These are phyloP conservation scores for Hygrophila difformis DNA, from an alignment of 257 asterid species.

Conservation along the genomic window DNA sequence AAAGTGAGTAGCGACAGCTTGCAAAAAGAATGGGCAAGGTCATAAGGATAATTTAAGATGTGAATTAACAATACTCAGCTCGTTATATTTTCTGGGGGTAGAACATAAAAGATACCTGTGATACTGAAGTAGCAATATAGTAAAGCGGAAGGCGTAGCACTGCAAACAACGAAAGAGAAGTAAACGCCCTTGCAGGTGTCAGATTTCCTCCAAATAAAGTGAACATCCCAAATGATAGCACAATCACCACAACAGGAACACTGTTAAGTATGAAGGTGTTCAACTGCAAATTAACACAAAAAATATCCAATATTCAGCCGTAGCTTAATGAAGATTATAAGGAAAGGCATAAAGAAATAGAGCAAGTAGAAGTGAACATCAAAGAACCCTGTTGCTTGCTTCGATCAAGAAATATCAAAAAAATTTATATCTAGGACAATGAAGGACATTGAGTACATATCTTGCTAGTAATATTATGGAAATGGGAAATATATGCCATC, in stretches of 20 bases:
- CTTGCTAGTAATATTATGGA: not conserved
- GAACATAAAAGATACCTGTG: constrained; percentile 45
- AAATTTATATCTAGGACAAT: too few relatives aligned
- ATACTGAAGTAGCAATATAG: constrained; percentile 87
- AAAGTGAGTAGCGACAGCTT: too few relatives aligned
- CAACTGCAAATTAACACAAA: constrained; percentile 38
- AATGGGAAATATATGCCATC: not conserved
- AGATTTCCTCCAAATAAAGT: constrained; percentile 86
- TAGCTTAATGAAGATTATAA: too few relatives aligned
- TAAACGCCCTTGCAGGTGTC: constrained; percentile 96
- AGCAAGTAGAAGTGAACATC: too few relatives aligned
- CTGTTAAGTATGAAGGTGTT: constrained; percentile 81
- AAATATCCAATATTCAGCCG: not conserved
- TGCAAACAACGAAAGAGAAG: constrained; percentile 84
- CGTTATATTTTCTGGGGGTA: not conserved
- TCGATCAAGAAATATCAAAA: too few relatives aligned
- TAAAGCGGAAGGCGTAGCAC: constrained; percentile 82
- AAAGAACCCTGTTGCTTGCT: too few relatives aligned
- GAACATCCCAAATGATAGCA: constrained; percentile 70
- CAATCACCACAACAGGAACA: constrained; percentile 87
- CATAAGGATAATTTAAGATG: too few relatives aligned
- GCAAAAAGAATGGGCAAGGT: too few relatives aligned
- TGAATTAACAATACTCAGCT: too few relatives aligned
- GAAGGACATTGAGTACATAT: too few relatives aligned
- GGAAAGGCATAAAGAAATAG: too few relatives aligned